Base-by-base conservation (phyloP, 345 rosid species). In the Odontarrhena argentea region DNA sequence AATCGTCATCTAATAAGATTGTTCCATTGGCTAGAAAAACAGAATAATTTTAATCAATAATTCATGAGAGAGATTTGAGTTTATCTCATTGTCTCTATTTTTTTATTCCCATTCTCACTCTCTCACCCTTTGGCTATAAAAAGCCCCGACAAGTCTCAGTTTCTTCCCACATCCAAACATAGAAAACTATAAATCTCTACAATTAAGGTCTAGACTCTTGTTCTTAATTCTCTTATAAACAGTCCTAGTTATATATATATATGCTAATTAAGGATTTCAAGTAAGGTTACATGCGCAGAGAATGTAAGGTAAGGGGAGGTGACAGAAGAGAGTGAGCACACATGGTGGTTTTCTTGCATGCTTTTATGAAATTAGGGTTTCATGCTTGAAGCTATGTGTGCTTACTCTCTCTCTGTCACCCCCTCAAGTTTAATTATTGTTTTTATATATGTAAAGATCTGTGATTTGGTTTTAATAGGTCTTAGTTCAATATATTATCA, bases 311-410 rank as follows among this genome's bases (percentile, higher is more conserved):
- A 83, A 76, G 75, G 55, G 84, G 87, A 69, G 96, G 89, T 88
- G 96, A 91, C 97, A 91, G 97, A 88, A 91, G 96, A 91, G 93
- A 91, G 97, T 86, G 97, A 91, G 97, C 97, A 91, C 97, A 79
- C 81, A 84, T 81, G 88, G 96, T 75, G 68, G 32, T 47, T 86
- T 86, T 86, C 93, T 76, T 88, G 97, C 97, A 85, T 83, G 78
- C n/a, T 62, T 59, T 63, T 45, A 14, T 3, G 0, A 0, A 34
- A 35, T 36, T 61, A 67, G 61, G 63, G 68, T 61, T 73, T 73
- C 84, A 74, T 85, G 96, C 93, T 84, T 63, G 96, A 88, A 85
- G 81, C 87, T 83, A 56, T 91, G 84, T 72, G 97, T 91, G 93
- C 97, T 85, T 73, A 84, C 93, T 61, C 87, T 91, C 97, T 91